Base-by-base conservation (phyloP, 371 early-diverging fungal genomes). In the Entomophthora muscae region DNA sequence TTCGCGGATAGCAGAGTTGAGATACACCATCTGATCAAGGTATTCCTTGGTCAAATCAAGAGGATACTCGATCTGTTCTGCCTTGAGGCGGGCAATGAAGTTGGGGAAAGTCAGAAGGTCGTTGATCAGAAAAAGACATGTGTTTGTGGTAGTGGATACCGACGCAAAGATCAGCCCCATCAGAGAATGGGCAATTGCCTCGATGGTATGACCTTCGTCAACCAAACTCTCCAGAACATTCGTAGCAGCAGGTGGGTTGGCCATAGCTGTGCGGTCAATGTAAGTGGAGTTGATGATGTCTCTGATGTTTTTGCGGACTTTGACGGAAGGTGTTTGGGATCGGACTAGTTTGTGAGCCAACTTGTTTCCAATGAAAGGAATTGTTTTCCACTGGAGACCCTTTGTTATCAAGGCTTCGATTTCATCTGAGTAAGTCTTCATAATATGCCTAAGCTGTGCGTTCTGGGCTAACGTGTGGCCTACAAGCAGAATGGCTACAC, bases 1-100 rank as follows among this genome's bases (percentile, higher is more conserved):
- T 63, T 77, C 77, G 32, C 73, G 74, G 12, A 72, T 67, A 33
- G 71, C 69, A 17, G 75, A 74, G 33, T 77, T 75, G 1, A 77
- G 64, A 24, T 75, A 72, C 1, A 64, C 66, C 59, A 77, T 33
- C 17, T 63, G 63, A 24, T 72, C 70, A 52, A 66, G 52, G 1
- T 67, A 51, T 29, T 64, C 66, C 23, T 63, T 63, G 0, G 70
- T 68, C 53, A 71, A 70, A 21, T 26, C 5, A 29, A 54, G 63
- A 27, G 66, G 67, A 1, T 65, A 32, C 2, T 55, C 23, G 10
- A 68, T 57, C 64, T 75, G 75, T 30, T 77, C 77, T 31, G 71
- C 60, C 10, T 54, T 53, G 1, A 77, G 51, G 28, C 67, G 72
- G 13, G 65, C 22, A 5, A 71, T 65, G 17, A 70, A 66, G 33